phyloP scores from a whole-genome alignment of 202 grass and related monocot species.

The Bolboschoenoplectus hybrid region DNA sequence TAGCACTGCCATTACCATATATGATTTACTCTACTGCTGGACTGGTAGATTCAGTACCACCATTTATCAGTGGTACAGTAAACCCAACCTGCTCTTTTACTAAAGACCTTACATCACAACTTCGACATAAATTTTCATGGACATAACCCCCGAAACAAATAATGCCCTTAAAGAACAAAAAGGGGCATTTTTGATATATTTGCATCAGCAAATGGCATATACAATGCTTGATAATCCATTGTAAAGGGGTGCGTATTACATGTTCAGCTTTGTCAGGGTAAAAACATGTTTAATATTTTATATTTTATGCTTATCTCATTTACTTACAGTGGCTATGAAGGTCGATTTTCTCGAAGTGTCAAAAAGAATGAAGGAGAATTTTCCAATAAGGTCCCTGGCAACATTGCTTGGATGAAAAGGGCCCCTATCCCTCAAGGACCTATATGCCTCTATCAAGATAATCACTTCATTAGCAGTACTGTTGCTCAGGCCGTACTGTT shows the following conservation, averaged over 20 bases:
- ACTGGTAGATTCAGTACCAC: background rate
- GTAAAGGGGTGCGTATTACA: background rate
- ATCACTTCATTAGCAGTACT: slow-evolving; percentile 74
- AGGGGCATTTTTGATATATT: background rate
- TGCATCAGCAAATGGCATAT: background rate
- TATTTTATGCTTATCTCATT: slow-evolving; percentile 8
- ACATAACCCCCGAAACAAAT: background rate
- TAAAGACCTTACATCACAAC: slow-evolving; percentile 14
- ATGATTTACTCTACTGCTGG: background rate
- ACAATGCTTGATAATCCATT: slow-evolving; percentile 8
- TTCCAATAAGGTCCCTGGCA: slow-evolving; percentile 77
- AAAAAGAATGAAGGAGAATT: slow-evolving; percentile 29
- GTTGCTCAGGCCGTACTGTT: slow-evolving; percentile 80
- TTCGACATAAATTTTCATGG: background rate
- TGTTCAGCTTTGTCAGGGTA: background rate
- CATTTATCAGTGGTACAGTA: slow-evolving; percentile 7
- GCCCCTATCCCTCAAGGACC: slow-evolving; percentile 78
- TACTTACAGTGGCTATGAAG: slow-evolving; percentile 42
- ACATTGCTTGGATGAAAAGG: slow-evolving; percentile 74
- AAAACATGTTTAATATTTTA: background rate
- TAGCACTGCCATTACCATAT: background rate
- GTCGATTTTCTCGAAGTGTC: too few species aligned
- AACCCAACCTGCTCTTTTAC: background rate
- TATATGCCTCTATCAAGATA: slow-evolving; percentile 85
- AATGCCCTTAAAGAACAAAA: background rate